Conservation (phyloP, 345 rosid genomes). For the Citrus inodora region DNA sequence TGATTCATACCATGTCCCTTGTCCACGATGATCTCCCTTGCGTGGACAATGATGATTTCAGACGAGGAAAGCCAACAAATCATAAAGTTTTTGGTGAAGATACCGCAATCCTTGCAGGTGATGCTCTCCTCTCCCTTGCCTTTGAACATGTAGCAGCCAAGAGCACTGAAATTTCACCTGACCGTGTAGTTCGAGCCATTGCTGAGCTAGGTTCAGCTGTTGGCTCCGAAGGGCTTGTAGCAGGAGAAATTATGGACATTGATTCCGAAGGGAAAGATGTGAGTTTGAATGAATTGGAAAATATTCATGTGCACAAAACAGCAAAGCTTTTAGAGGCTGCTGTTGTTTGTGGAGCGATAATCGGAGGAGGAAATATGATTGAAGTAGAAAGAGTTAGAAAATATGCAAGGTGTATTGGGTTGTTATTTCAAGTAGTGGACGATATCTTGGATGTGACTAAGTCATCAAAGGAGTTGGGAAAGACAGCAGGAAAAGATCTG, state of each 20-base stretch:
- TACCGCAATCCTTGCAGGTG: constrained; percentile 54
- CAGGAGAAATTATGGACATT: constrained; percentile 55
- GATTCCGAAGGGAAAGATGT: constrained; percentile 43
- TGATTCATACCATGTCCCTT: constrained; percentile 68
- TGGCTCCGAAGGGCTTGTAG: constrained; percentile 50
- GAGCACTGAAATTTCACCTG: constrained; percentile 25
- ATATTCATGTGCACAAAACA: constrained; percentile 38
- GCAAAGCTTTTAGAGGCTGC: constrained; percentile 40
- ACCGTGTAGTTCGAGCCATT: constrained; percentile 35
- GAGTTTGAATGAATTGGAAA: constrained; percentile 26
- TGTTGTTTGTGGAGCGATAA: constrained; percentile 32
- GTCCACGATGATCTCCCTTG: constrained; percentile 77
- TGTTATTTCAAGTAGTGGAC: constrained; percentile 36
- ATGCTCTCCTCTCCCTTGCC: constrained; percentile 55
- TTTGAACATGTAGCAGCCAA: constrained; percentile 47
- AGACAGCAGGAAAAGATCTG: constrained; percentile 38
- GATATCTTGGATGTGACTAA: constrained; percentile 35
- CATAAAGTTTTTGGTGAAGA: constrained; percentile 56
- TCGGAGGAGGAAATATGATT: constrained; percentile 29
- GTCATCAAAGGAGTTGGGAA: constrained; percentile 33
- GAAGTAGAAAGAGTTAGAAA: constrained; percentile 29
- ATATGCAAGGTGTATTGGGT: constrained; percentile 33
- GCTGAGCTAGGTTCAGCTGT: constrained; percentile 42
- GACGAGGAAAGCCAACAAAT: constrained; percentile 59
- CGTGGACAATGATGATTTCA: constrained; percentile 66